Percentiles rank a stretch among this genome's conserved stretches.
phyloP scores from a whole-genome alignment of 2,329 filamentous ascomycete species.

The Aspergillus sp. region DNA sequence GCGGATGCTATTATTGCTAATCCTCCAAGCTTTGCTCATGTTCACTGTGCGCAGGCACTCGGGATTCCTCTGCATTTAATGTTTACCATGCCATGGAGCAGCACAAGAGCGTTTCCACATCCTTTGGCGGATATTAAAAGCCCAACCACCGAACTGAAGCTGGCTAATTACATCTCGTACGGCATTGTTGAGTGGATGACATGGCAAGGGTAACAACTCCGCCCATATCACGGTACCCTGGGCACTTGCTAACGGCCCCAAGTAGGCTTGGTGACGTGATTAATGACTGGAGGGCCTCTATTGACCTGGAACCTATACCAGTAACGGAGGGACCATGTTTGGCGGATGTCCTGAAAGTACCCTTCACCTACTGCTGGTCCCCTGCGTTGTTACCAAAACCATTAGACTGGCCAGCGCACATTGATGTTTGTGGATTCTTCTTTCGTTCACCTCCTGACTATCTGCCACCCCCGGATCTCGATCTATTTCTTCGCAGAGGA shows the following conservation, averaged over 20 bases:
- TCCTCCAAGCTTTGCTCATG: conserved; percentile 53
- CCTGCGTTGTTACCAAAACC: conserved; percentile 43
- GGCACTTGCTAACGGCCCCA: no score
- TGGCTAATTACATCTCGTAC: conserved; percentile 47
- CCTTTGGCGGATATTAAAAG: conserved; percentile 50
- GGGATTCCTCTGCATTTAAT: conserved; percentile 53
- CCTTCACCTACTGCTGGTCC: conserved; percentile 50
- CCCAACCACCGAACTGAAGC: conserved; percentile 17
- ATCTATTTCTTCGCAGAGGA: no score
- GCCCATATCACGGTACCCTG: no score
- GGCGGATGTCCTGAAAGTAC: conserved; percentile 37
- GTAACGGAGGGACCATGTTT: conserved; percentile 36
- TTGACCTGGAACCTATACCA: conserved; percentile 32
- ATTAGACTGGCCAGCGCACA: conserved; percentile 34
- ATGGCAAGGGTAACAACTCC: conserved; percentile 46
- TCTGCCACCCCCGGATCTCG: no score
- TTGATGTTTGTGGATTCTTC: no score
- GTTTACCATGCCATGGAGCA: conserved; percentile 55
- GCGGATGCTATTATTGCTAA: conserved; percentile 58
- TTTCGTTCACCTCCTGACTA: no score
- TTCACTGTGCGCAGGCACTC: conserved; percentile 53
- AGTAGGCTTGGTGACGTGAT: conserved; percentile 46
- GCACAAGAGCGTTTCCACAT: conserved; percentile 48
- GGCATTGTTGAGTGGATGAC: conserved; percentile 50
- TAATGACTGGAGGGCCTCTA: conserved; percentile 42